These are phyloP conservation scores for Ophiosphaerella narmari DNA, from an alignment of 2,329 filamentous ascomycete genomes.

Conservation along the genomic window DNA sequence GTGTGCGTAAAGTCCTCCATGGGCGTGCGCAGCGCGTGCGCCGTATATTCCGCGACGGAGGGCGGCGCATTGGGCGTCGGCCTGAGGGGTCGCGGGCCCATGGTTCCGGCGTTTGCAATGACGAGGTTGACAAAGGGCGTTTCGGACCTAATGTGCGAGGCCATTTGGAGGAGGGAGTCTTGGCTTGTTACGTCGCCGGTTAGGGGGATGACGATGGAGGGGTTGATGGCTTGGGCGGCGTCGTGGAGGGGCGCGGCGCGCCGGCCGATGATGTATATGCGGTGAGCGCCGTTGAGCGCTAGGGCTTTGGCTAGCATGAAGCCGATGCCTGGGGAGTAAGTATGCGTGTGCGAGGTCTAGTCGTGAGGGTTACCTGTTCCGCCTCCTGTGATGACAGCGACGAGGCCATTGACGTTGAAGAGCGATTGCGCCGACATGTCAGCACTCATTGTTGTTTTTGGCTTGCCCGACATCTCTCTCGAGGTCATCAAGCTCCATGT, in stretches of 20 bases:
- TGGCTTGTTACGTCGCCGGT: constrained; percentile 24
- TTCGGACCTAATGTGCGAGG: constrained; percentile 11
- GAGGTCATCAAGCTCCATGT: too few species aligned
- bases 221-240: constrained; percentile 15
- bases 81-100: constrained; percentile 24
- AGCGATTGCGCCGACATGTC: constrained; percentile 15
- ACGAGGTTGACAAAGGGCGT: constrained; percentile 26
- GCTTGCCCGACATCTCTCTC: too few species aligned
- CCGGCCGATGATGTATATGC: constrained; percentile 27
- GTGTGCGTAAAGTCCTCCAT: constrained; percentile 38
- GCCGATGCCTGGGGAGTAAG: constrained; percentile 18
- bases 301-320: constrained; percentile 25
- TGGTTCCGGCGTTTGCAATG: constrained; percentile 31
- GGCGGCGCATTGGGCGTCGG: constrained; percentile 10
- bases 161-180: constrained; percentile 15
- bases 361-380: constrained; percentile 17
- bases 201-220: constrained; percentile 19
- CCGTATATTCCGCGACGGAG: constrained; percentile 19
- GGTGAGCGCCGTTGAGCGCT: constrained; percentile 21
- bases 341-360: neutral
- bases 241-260: constrained; percentile 13
- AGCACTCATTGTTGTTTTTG: constrained; percentile 2
- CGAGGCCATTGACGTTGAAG: constrained; percentile 24
- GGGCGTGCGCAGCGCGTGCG: constrained; percentile 21
- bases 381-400: constrained; percentile 29